Percentiles rank a stretch among this genome's conserved stretches.
These are phyloP conservation scores for Thalia dealbata DNA, from an alignment of 176 grass and related monocot genomes.

Conservation along the genomic window DNA sequence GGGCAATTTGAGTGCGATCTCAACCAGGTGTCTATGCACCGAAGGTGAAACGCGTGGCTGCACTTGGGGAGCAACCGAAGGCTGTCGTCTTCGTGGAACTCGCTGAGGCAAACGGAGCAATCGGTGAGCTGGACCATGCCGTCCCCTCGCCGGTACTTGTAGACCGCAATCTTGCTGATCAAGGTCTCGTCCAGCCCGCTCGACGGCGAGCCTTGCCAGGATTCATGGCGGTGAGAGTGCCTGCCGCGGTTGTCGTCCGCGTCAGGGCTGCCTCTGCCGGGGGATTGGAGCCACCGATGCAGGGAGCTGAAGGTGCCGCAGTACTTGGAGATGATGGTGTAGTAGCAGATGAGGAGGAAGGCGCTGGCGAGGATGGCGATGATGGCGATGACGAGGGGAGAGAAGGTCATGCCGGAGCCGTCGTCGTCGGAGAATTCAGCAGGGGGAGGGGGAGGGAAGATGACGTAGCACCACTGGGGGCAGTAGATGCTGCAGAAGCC, in stretches of 20 bases:
- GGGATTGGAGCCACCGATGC: neutral
- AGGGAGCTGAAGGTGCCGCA: constrained; percentile 53
- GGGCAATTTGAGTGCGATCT: constrained; percentile 59
- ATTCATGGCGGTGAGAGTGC: constrained; percentile 19
- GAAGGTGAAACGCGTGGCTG: constrained; percentile 82
- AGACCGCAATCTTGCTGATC: constrained; percentile 3
- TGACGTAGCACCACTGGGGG: constrained; percentile 92
- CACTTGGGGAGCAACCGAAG: constrained; percentile 43
- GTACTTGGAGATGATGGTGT: constrained; percentile 82
- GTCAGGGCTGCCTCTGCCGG: neutral
- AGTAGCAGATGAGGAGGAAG: constrained; percentile 82
- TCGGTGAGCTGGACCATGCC: neutral
- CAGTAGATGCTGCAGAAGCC: constrained; percentile 86
- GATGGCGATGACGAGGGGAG: constrained; percentile 92
- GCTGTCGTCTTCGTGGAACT: constrained; percentile 64
- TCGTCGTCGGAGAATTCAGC: constrained; percentile 49
- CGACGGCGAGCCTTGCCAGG: constrained; percentile 30
- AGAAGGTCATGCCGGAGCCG: constrained; percentile 43
- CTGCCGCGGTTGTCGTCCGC: neutral
- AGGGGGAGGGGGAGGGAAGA: constrained; percentile 73
- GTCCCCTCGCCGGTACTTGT: neutral
- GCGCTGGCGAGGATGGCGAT: constrained; percentile 69
- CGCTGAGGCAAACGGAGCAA: constrained; percentile 44
- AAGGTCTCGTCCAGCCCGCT: constrained; percentile 46
- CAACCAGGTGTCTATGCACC: constrained; percentile 98